phyloP scores from a whole-genome alignment of 441 rosid species.

The Lepidium campestre region DNA sequence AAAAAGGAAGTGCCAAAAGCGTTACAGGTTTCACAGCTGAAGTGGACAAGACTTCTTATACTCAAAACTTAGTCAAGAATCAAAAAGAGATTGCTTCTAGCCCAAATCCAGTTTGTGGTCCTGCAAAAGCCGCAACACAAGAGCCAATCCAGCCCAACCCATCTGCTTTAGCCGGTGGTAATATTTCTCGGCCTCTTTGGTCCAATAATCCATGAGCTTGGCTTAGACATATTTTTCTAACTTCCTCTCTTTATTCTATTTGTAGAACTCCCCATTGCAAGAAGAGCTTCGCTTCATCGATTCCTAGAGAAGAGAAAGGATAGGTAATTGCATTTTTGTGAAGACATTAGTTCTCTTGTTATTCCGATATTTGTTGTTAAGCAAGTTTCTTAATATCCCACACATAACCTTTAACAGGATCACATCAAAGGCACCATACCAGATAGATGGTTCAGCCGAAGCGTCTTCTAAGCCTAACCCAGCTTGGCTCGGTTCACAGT shows the following conservation, averaged over 20 bases:
- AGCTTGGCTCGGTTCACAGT: conserved; percentile 50
- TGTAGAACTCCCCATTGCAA: conserved; percentile 79
- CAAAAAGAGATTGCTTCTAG: conserved; percentile 31
- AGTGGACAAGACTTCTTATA: conserved; percentile 4
- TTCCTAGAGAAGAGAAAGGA: conserved; percentile 85
- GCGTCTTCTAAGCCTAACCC: conserved; percentile 38
- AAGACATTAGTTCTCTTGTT: not conserved
- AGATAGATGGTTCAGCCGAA: conserved; percentile 14
- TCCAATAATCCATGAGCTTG: not conserved
- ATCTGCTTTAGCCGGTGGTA: conserved; percentile 45
- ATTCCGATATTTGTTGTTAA: not conserved
- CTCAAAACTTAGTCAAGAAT: conserved; percentile 24
- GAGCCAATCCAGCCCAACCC: conserved; percentile 31
- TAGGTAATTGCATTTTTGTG: not conserved
- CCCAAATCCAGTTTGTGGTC: conserved; percentile 24
- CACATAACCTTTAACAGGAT: conserved; percentile 39
- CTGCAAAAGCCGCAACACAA: conserved; percentile 23
- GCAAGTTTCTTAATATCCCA: not conserved
- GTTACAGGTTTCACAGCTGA: conserved; percentile 9
- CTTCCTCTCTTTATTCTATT: not conserved
- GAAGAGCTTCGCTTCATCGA: conserved; percentile 82
- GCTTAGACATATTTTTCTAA: not conserved
- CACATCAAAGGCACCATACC: conserved; percentile 62
- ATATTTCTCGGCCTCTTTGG: not conserved
- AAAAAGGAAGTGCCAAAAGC: conserved; percentile 35